These are phyloP conservation scores for Casuarina cunninghamiana DNA, from an alignment of 306 rosid species.

Conservation along the genomic window DNA sequence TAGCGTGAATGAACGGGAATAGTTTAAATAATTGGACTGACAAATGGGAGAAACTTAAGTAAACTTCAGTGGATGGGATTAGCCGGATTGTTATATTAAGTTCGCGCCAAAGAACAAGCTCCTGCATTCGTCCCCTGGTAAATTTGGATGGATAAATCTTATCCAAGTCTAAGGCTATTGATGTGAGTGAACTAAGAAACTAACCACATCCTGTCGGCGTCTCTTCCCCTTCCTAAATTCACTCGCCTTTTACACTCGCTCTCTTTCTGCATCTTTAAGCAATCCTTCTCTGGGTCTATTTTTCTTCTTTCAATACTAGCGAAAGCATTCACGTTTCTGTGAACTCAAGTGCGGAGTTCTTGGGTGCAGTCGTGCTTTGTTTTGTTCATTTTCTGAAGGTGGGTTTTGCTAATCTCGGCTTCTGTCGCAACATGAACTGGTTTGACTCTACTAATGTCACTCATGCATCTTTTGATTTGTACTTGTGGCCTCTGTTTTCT, in stretches of 20 bases:
- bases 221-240: slow-evolving; percentile 2
- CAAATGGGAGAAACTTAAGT: not conserved
- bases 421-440: not conserved
- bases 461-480: not conserved
- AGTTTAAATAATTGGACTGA: not conserved
- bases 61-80: not conserved
- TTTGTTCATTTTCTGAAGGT: slow-evolving; percentile 21
- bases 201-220: not conserved
- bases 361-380: slow-evolving; percentile 5
- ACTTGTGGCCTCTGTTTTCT: not conserved
- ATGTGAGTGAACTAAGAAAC: not conserved
- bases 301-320: not conserved
- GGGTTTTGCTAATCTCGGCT: not conserved
- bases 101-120: slow-evolving; percentile 36
- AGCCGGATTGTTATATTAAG: slow-evolving; percentile 16
- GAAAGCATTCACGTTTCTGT: not conserved
- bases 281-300: slow-evolving; percentile 8
- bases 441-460: not conserved
- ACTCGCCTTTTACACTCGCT: not conserved
- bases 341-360: not conserved
- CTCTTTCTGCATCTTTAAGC: not conserved
- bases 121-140: not conserved
- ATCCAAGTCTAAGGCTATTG: slow-evolving; percentile 17
- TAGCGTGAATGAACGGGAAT: not conserved
- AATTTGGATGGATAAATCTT: slow-evolving; percentile 3